A percentile compares a stretch with the other conserved stretches of the same genome.
phyloP scores from a whole-genome alignment of 192 early-diverging fungal species.

The Backusella tuberculispora region DNA sequence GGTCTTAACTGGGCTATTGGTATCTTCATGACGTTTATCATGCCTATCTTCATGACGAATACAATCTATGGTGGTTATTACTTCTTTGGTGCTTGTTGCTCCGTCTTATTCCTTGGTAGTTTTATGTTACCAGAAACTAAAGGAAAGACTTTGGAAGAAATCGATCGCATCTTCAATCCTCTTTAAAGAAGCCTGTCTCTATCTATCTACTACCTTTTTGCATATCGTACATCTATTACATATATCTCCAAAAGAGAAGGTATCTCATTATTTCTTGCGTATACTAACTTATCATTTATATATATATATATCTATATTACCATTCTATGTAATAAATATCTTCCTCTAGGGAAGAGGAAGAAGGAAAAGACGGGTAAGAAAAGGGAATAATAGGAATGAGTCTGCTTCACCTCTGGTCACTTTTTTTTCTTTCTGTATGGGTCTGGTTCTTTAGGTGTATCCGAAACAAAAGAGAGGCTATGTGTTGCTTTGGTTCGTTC shows the following conservation, averaged over 20 bases:
- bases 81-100: slow-evolving; percentile 43
- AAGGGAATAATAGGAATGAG: neutral
- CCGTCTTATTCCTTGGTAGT: slow-evolving; percentile 48
- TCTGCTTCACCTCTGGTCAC: slow-evolving; percentile 6
- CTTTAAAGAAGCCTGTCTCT: neutral
- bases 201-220: too few species aligned
- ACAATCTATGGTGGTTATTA: slow-evolving; percentile 45
- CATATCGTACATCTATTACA: neutral
- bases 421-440: neutral
- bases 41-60: slow-evolving; percentile 43
- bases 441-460: neutral
- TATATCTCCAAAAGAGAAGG: neutral
- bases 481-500: neutral
- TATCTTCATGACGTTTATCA: slow-evolving; percentile 45
- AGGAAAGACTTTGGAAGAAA: slow-evolving; percentile 82
- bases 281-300: slow-evolving; percentile 15
- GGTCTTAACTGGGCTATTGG: slow-evolving; percentile 42
- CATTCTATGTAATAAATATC: slow-evolving; percentile 15
- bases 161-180: slow-evolving; percentile 76
- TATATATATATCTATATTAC: neutral
- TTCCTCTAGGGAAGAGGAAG: neutral
- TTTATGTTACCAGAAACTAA: slow-evolving; percentile 85
- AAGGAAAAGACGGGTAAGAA: neutral
- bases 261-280: neutral
- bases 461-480: neutral